Percentiles rank a stretch among this genome's conserved stretches.
phyloP scores from a whole-genome alignment of 129 eudicot species.

The Flaveria ramosissima region DNA sequence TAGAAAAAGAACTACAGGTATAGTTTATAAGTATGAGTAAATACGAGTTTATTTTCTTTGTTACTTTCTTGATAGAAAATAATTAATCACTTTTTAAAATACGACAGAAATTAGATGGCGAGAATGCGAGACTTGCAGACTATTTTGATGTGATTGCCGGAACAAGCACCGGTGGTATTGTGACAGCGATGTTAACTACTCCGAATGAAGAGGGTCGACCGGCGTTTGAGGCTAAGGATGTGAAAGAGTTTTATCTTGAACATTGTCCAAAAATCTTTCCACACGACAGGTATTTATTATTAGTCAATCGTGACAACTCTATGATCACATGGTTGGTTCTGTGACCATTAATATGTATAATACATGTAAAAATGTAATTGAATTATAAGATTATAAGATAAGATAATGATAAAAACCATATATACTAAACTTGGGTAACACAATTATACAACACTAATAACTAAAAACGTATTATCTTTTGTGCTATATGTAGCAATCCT shows the following conservation, averaged over 20 bases:
- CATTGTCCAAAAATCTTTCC: slow-evolving; percentile 3
- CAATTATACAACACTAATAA: no score
- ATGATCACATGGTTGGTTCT: no score
- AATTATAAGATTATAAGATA: no score
- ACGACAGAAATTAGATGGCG: not conserved
- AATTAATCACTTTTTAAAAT: not conserved
- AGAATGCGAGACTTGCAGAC: slow-evolving; percentile 1
- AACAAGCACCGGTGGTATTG: not conserved
- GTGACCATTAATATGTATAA: no score
- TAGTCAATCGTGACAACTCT: not conserved
- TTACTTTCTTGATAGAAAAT: no score
- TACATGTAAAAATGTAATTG: no score
- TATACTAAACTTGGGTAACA: no score
- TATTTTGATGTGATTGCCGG: slow-evolving; percentile 10
- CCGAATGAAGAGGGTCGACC: slow-evolving; percentile 7
- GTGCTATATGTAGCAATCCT: not conserved
- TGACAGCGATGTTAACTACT: not conserved
- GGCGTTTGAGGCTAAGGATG: not conserved
- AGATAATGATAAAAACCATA: no score
- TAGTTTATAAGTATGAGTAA: not conserved
- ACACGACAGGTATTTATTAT: not conserved
- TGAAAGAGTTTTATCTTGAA: not conserved
- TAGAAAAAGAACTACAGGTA: slow-evolving; percentile 1
- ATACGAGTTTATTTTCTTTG: not conserved
- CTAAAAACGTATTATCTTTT: not conserved